Evolutionary conservation across 129 eudicot genomes (phyloP).

Genomic region (Apium graveolens): DNA sequence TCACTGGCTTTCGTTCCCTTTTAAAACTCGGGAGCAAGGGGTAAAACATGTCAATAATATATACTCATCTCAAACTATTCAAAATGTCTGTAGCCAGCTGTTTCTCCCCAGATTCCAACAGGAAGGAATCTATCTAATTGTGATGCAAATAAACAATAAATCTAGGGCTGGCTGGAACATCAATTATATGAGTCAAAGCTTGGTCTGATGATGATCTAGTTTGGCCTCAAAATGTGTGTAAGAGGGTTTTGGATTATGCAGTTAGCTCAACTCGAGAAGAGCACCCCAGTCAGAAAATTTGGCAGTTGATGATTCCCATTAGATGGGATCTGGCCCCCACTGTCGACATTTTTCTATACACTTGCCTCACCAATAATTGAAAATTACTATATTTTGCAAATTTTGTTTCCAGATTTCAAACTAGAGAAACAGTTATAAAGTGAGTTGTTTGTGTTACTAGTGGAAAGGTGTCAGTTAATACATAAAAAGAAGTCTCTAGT

Average conservation of each 20-base stretch:
- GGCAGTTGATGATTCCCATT: not conserved
- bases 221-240: not conserved
- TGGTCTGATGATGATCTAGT: not conserved
- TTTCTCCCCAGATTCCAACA: conserved; percentile 7
- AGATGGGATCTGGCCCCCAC: conserved; percentile 4
- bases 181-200: not conserved
- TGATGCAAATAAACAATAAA: not conserved
- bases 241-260: not conserved
- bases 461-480: not conserved
- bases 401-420: not conserved
- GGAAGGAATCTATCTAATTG: not conserved
- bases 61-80: not conserved
- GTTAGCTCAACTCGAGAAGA: conserved; percentile 1
- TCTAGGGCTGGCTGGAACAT: not conserved
- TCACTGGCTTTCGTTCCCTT: too few relatives aligned
- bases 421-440: not conserved
- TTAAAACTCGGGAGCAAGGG: too few relatives aligned
- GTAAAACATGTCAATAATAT: not conserved
- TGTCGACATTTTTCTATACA: not conserved
- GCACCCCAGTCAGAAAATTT: not conserved
- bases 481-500: too few relatives aligned
- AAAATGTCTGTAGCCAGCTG: not conserved
- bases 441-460: not conserved
- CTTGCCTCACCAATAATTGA: not conserved
- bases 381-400: not conserved